A percentile compares a stretch with the other conserved stretches of the same genome.
Evolutionary conservation across 2,329 filamentous ascomycete species (phyloP).

Genomic region (Shiraia bambusicola): DNA sequence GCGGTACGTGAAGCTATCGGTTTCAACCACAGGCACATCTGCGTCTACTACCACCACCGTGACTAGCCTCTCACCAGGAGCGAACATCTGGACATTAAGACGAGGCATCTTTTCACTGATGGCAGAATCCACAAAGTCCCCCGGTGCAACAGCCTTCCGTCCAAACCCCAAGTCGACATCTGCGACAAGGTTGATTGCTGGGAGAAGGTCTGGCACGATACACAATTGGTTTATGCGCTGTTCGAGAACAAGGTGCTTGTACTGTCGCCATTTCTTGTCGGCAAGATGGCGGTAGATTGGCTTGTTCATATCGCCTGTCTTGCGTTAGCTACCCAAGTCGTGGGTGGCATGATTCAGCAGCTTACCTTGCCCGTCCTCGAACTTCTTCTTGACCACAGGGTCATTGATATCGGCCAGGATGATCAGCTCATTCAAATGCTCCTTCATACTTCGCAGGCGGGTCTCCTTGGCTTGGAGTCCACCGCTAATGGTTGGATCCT

Average conservation of each 20-base stretch:
- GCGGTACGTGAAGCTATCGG: constrained; percentile 74
- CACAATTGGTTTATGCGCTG: constrained; percentile 87
- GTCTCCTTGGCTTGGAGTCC: constrained; percentile 66
- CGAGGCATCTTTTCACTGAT: constrained; percentile 73
- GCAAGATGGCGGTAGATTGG: constrained; percentile 93
- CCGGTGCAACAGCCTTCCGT: constrained; percentile 68
- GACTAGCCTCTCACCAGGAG: constrained; percentile 76
- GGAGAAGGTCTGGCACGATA: constrained; percentile 84
- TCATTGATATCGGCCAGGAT: constrained; percentile 93
- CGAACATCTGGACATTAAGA: constrained; percentile 82
- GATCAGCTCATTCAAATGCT: constrained; percentile 76
- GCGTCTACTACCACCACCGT: constrained; percentile 84
- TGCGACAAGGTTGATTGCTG: constrained; percentile 72
- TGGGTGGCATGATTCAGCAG: constrained; percentile 4
- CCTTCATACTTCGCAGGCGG: constrained; percentile 68
- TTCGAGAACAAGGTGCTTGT: constrained; percentile 74
- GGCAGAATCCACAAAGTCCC: constrained; percentile 73
- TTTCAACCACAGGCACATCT: constrained; percentile 79
- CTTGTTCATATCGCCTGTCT: constrained; percentile 85
- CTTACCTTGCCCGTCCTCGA: constrained; percentile 87
- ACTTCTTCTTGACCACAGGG: constrained; percentile 86
- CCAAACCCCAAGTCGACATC: constrained; percentile 83
- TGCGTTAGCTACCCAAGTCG: constrained; percentile 12
- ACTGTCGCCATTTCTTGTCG: constrained; percentile 81
- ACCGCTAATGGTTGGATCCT: constrained; percentile 59